Evolutionary conservation across 1,284 basidiomycete genomes (phyloP).

Genomic region (Cutaneotrichosporon sp.): DNA sequence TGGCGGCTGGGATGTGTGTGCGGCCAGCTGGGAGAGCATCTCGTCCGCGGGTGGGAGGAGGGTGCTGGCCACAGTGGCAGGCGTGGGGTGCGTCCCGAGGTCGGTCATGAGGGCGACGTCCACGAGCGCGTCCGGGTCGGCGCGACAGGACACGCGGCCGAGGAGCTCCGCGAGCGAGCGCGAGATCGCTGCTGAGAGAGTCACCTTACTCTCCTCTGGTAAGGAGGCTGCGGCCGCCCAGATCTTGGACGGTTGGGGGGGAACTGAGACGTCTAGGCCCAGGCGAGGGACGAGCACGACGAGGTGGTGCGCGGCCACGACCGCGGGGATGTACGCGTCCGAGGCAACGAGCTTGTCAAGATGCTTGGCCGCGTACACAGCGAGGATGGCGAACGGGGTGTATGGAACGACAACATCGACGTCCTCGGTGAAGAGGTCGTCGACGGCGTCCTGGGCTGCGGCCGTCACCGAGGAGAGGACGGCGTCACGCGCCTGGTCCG

Average conservation of each 20-base stretch:
- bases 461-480: slow-evolving; percentile 50
- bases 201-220: slow-evolving; percentile 18
- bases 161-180: slow-evolving; percentile 32
- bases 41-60: slow-evolving; percentile 32
- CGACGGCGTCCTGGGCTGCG: slow-evolving; percentile 56
- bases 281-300: slow-evolving; percentile 36
- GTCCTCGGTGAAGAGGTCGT: slow-evolving; percentile 40
- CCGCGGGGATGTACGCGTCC: slow-evolving; percentile 32
- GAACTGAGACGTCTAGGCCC: slow-evolving; percentile 5
- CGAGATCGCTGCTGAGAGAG: slow-evolving; percentile 27
- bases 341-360: slow-evolving; percentile 32
- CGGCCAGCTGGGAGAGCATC: slow-evolving; percentile 23
- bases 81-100: slow-evolving; percentile 22
- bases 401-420: slow-evolving; percentile 14
- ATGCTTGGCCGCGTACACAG: slow-evolving; percentile 35
- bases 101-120: slow-evolving; percentile 43
- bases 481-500: slow-evolving; percentile 30
- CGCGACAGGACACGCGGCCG: slow-evolving; percentile 29
- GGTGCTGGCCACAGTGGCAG: slow-evolving; percentile 20
- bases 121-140: slow-evolving; percentile 38
- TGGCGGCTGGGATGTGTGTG: slow-evolving; percentile 54
- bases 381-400: slow-evolving; percentile 34
- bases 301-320: slow-evolving; percentile 44
- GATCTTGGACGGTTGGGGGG: slow-evolving; percentile 19
- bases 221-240: slow-evolving; percentile 28